These are phyloP conservation scores for Hapsidospora chrysogenum DNA, from an alignment of 495 filamentous ascomycete genomes.

Conservation along the genomic window DNA sequence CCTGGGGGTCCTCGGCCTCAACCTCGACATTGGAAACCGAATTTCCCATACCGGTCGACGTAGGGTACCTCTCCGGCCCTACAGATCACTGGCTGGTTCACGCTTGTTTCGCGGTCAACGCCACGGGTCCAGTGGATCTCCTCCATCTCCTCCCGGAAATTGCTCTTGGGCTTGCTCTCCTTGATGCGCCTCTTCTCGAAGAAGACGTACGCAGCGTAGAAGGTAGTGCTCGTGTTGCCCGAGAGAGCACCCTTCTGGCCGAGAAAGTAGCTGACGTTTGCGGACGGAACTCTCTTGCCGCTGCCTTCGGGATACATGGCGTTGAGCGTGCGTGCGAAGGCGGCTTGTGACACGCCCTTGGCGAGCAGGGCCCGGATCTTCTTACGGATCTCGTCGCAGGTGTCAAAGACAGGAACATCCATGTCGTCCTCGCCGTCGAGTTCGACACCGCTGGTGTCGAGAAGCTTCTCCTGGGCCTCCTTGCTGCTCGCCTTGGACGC, in stretches of 20 bases:
- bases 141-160: constrained; percentile 36
- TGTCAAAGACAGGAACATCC: constrained; percentile 26
- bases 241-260: constrained; percentile 20
- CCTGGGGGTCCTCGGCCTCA: too few relatives aligned
- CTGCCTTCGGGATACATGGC: not conserved
- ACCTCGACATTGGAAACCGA: too few relatives aligned
- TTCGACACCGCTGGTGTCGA: constrained; percentile 10
- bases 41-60: too few relatives aligned
- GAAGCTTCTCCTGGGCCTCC: not conserved
- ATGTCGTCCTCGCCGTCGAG: constrained; percentile 19
- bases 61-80: too few relatives aligned
- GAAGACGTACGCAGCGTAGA: constrained; percentile 35
- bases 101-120: too few relatives aligned
- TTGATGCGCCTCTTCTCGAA: constrained; percentile 44
- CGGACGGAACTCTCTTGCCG: constrained; percentile 1
- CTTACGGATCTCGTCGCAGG: constrained; percentile 30
- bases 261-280: constrained; percentile 3
- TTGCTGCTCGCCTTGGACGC: not conserved
- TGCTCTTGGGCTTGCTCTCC: constrained; percentile 36
- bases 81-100: too few relatives aligned
- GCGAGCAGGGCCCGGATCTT: constrained; percentile 20
- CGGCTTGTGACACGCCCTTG: not conserved
- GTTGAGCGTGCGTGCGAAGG: not conserved
- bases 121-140: constrained; percentile 9
- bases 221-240: constrained; percentile 25